phyloP scores from a whole-genome alignment of 1,284 basidiomycete species.

The Schizophyllum commune region DNA sequence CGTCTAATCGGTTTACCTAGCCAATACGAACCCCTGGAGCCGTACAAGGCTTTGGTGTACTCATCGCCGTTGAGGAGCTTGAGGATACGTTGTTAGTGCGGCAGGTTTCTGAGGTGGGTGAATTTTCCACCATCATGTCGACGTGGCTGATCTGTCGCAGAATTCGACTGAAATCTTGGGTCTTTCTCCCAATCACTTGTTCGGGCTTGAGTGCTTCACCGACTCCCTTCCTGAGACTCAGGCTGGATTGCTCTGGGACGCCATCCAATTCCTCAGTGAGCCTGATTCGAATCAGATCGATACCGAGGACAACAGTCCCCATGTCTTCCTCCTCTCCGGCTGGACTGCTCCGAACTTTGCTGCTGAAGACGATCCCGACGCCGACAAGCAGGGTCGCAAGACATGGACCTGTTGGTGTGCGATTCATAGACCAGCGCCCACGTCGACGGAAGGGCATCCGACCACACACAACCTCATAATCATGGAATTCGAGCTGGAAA shows the following conservation, averaged over 20 bases:
- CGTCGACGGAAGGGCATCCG: conserved; percentile 9
- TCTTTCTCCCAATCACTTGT: conserved; percentile 71
- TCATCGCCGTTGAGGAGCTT: conserved; percentile 70
- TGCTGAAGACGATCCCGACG: conserved; percentile 22
- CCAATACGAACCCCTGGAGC: conserved; percentile 83
- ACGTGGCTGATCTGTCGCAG: conserved; percentile 8
- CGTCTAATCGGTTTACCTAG: conserved; percentile 23
- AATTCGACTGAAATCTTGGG: conserved; percentile 63
- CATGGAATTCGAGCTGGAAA: conserved; percentile 81
- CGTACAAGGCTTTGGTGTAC: conserved; percentile 80
- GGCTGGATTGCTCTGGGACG: conserved; percentile 71
- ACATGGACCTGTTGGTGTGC: conserved; percentile 87
- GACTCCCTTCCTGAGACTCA: conserved; percentile 66
- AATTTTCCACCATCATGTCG: background rate
- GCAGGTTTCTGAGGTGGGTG: conserved; percentile 75
- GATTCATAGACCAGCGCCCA: conserved; percentile 46
- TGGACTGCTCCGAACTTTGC: conserved; percentile 59
- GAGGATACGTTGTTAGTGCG: conserved; percentile 58
- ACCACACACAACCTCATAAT: conserved; percentile 40
- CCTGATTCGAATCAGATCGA: conserved; percentile 30
- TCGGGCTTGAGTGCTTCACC: conserved; percentile 72
- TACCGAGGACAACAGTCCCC: conserved; percentile 46
- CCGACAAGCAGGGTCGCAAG: conserved; percentile 29
- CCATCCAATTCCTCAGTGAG: conserved; percentile 62
- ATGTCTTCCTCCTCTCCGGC: conserved; percentile 68